Evolutionary conservation across 1,139 yeast genomes (phyloP).

Genomic region (Pichia sp.): DNA sequence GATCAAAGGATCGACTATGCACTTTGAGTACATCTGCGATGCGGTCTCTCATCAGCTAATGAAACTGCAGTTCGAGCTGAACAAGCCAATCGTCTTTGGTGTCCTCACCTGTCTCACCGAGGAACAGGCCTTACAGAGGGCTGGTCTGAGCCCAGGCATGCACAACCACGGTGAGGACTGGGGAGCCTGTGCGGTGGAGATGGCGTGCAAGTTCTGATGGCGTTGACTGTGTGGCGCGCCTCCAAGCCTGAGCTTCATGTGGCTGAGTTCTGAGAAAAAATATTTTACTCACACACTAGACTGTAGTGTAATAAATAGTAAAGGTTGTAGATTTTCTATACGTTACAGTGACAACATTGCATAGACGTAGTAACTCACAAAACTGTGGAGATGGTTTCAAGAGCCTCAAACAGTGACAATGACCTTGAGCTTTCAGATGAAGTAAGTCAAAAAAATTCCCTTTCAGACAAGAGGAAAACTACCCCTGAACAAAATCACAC

Average conservation of each 20-base stretch:
- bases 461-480: constrained; percentile 2
- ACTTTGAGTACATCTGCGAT: constrained; percentile 94
- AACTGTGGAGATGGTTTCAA: not conserved
- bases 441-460: constrained; percentile 2
- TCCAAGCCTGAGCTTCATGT: no score
- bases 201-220: constrained; percentile 40
- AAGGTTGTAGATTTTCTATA: no score
- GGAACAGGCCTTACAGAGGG: constrained; percentile 88
- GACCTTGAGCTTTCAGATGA: constrained; percentile 12
- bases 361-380: no score
- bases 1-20: constrained; percentile 96
- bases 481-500: no score
- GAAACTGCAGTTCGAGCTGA: constrained; percentile 65
- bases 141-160: constrained; percentile 75
- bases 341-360: no score
- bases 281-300: no score
- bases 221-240: no score
- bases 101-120: constrained; percentile 88
- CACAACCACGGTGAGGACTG: constrained; percentile 98
- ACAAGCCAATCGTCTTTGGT: constrained; percentile 85
- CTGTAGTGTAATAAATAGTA: constrained; percentile 1
- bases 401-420: constrained; percentile 2
- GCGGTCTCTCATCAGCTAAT: constrained; percentile 80
- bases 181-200: constrained; percentile 99
- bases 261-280: not conserved